These are phyloP conservation scores for Cadophora luteo-olivacea DNA, from an alignment of 2,329 filamentous ascomycete genomes.

Conservation along the genomic window DNA sequence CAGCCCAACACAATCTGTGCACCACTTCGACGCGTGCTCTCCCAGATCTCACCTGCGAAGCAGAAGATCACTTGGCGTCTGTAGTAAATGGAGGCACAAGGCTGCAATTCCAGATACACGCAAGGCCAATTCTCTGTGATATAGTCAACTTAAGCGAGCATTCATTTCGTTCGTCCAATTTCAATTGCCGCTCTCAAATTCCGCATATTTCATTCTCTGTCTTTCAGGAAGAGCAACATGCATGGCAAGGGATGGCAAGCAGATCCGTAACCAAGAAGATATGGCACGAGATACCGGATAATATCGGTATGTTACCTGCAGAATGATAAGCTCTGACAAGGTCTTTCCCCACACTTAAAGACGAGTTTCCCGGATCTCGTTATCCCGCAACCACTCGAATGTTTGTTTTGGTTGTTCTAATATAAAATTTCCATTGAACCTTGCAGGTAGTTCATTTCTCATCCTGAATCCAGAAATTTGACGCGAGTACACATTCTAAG, in stretches of 20 bases:
- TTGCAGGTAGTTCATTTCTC: background rate
- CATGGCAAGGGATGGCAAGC: background rate
- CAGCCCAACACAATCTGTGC: background rate
- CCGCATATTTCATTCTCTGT: background rate
- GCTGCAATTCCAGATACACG: background rate
- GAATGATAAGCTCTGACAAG: background rate
- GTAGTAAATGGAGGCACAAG: background rate
- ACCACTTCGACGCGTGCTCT: conserved; percentile 2
- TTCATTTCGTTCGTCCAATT: background rate
- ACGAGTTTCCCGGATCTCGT: background rate
- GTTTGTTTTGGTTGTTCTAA: background rate
- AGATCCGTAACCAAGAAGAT: background rate
- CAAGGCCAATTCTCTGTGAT: background rate
- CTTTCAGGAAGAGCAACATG: background rate
- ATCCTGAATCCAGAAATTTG: background rate
- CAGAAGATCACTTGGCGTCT: conserved; percentile 7
- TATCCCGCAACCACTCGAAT: background rate
- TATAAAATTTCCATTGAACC: background rate
- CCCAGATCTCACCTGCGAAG: background rate
- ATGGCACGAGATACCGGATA: background rate
- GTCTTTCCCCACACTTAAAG: background rate
- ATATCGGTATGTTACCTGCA: background rate
- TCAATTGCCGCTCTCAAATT: background rate
- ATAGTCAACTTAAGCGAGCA: background rate
- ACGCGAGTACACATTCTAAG: background rate